These are phyloP conservation scores for Acidiella bohemica DNA, from an alignment of 495 filamentous ascomycete genomes.

Conservation along the genomic window DNA sequence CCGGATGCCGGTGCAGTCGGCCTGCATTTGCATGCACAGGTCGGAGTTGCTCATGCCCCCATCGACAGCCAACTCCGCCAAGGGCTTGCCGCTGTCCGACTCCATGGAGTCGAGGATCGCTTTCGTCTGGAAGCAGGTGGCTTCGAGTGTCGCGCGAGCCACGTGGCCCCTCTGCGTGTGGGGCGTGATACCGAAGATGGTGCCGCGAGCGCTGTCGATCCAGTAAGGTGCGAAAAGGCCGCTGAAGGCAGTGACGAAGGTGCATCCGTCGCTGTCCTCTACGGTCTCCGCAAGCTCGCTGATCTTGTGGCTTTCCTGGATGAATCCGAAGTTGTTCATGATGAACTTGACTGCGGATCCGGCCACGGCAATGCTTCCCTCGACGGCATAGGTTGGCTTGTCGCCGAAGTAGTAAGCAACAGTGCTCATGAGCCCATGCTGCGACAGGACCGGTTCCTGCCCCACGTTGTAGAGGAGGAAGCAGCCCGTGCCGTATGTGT, in stretches of 20 bases:
- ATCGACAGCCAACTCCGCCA: constrained; percentile 72
- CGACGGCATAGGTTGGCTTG: constrained; percentile 75
- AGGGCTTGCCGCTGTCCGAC: constrained; percentile 66
- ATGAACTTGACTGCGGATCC: constrained; percentile 85
- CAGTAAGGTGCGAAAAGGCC: constrained; percentile 96
- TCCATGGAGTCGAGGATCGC: constrained; percentile 94
- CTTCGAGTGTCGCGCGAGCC: constrained; percentile 86
- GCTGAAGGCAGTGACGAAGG: constrained; percentile 94
- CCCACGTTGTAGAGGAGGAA: constrained; percentile 94
- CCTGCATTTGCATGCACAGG: constrained; percentile 91
- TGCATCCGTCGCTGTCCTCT: constrained; percentile 76
- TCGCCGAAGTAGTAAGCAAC: constrained; percentile 77
- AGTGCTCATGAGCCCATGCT: constrained; percentile 75
- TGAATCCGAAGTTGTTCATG: constrained; percentile 75
- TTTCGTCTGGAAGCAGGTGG: constrained; percentile 88
- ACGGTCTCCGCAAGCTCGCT: constrained; percentile 71
- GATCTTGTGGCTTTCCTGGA: constrained; percentile 62
- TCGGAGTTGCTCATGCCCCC: constrained; percentile 91
- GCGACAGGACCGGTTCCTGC: constrained; percentile 76
- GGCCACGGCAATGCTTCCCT: constrained; percentile 85
- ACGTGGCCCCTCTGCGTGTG: constrained; percentile 84
- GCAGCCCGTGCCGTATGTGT: constrained; percentile 92
- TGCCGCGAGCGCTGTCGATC: constrained; percentile 92
- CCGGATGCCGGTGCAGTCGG: constrained; percentile 76
- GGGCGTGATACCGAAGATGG: constrained; percentile 84